Evolutionary conservation across 768 basidiomycete species (phyloP).

Genomic region (Macrocybe gigantea): DNA sequence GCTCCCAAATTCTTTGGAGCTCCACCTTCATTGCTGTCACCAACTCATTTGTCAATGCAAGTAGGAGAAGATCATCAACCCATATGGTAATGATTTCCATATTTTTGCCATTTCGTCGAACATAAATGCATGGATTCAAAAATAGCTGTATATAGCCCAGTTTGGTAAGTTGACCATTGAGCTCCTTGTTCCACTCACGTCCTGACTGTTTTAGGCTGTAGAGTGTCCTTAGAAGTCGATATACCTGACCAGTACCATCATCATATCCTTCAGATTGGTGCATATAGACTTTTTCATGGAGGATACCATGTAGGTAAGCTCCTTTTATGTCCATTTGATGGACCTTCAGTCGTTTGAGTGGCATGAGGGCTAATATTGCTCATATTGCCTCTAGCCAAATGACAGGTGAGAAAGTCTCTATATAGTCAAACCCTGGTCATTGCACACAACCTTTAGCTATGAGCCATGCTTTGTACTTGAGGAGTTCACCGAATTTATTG

Average conservation of each 20-base stretch:
- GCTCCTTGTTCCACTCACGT: slow-evolving; percentile 19
- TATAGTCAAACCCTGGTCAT: slow-evolving; percentile 25
- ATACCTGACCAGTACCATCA: slow-evolving; percentile 17
- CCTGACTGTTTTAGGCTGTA: slow-evolving; percentile 33
- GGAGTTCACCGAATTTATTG: slow-evolving; percentile 12
- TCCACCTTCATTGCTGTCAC: slow-evolving; percentile 14
- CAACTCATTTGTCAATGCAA: slow-evolving; percentile 9
- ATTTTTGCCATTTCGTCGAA: not conserved
- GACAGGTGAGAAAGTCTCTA: slow-evolving; percentile 16
- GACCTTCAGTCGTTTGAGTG: slow-evolving; percentile 7
- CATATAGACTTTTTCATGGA: slow-evolving; percentile 19
- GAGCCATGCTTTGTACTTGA: slow-evolving; percentile 25
- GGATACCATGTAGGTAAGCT: slow-evolving; percentile 15
- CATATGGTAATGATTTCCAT: slow-evolving; percentile 15
- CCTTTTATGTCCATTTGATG: slow-evolving; percentile 16
- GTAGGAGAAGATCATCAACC: slow-evolving; percentile 28
- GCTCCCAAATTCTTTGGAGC: slow-evolving; percentile 19
- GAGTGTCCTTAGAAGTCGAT: slow-evolving; percentile 18
- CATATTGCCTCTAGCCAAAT: slow-evolving; percentile 11
- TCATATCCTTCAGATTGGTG: slow-evolving; percentile 19
- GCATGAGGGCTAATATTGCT: slow-evolving; percentile 18
- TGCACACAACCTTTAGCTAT: slow-evolving; percentile 26
- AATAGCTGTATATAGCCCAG: slow-evolving; percentile 8
- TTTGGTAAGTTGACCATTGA: slow-evolving; percentile 8
- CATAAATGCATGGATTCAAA: not conserved